phyloP scores from a whole-genome alignment of 179 eudicot genomes.

The Gypsophila paniculata region DNA sequence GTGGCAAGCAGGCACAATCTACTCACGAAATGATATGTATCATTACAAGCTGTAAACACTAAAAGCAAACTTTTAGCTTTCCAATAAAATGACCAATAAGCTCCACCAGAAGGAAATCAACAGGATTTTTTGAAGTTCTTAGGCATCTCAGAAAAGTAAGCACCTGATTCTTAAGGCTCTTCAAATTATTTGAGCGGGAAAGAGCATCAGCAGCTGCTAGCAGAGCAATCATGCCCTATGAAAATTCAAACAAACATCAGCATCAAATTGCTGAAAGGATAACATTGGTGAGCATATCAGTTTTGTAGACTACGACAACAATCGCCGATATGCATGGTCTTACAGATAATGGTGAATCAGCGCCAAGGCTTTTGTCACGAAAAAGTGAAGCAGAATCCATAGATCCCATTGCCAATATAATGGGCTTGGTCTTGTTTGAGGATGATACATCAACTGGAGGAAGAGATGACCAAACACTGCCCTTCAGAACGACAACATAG shows the following conservation, averaged over 20 bases:
- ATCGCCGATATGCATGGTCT: conserved; percentile 26
- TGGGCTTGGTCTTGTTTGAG: conserved; percentile 47
- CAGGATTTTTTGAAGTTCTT: not conserved
- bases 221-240: conserved; percentile 80
- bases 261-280: conserved; percentile 14
- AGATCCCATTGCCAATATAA: conserved; percentile 63
- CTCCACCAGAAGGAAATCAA: not conserved
- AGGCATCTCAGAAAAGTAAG: conserved; percentile 5
- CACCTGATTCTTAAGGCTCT: conserved; percentile 71
- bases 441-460: conserved; percentile 56
- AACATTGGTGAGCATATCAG: not conserved
- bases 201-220: conserved; percentile 94
- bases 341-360: conserved; percentile 91
- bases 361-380: conserved; percentile 95
- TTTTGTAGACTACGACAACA: conserved; percentile 3
- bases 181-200: conserved; percentile 50
- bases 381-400: conserved; percentile 97
- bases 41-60: conserved; percentile 4
- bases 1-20: not conserved
- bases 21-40: not conserved
- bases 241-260: conserved; percentile 17
- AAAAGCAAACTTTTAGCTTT: not conserved
- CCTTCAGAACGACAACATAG: conserved; percentile 54
- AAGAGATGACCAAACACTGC: conserved; percentile 99
- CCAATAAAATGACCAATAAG: not conserved